Percentiles rank a stretch among this genome's conserved stretches.
Evolutionary conservation across 106 monocot species (phyloP).

Genomic region (Acanthochlamys bracteata): DNA sequence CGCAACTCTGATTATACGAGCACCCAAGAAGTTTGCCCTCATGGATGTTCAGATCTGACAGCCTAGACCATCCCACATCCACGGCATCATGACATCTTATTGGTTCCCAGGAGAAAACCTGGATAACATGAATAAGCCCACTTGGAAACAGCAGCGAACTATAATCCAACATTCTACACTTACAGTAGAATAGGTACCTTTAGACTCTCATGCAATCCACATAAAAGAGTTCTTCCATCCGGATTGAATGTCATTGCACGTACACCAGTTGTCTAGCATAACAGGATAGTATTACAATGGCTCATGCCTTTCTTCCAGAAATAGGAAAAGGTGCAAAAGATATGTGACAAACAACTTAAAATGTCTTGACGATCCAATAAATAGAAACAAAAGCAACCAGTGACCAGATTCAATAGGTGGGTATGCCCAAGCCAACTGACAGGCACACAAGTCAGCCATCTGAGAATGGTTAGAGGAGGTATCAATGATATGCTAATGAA

Average conservation of each 20-base stretch:
- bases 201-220: conserved; percentile 87
- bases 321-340: background rate
- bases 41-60: conserved; percentile 86
- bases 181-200: conserved; percentile 37
- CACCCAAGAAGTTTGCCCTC: conserved; percentile 98
- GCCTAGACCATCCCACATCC: conserved; percentile 97
- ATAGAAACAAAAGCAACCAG: no score
- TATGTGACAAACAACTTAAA: no score
- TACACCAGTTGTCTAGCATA: conserved; percentile 58
- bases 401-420: no score
- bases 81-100: conserved; percentile 81
- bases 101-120: conserved; percentile 99
- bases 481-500: no score
- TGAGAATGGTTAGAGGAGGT: no score
- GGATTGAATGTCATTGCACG: conserved; percentile 87
- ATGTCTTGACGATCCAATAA: no score
- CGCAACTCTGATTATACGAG: conserved; percentile 99
- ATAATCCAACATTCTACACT: background rate
- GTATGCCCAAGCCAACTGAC: no score
- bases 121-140: conserved; percentile 1
- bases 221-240: conserved; percentile 82
- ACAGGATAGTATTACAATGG: background rate
- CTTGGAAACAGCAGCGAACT: background rate
- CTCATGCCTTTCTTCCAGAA: background rate
- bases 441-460: no score